Evolutionary conservation across 768 basidiomycete species (phyloP), one percentile per base, ranked within the genome.

Genomic region (Russula compacta): DNA sequence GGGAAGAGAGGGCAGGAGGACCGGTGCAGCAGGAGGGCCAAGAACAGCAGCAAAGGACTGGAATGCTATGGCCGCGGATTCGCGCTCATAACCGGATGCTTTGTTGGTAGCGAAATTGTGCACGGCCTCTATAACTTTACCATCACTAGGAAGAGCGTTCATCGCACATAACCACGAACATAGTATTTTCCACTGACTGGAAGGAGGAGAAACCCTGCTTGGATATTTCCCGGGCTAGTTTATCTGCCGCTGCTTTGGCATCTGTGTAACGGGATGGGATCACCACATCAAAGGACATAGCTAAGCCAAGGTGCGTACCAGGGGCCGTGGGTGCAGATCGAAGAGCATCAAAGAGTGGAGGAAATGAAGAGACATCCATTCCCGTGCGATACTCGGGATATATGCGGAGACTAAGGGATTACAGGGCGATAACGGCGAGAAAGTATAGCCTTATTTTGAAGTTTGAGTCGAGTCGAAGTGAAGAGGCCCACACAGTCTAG

Each of bases 81-180:
- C 92, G 61, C 92, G 86, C 72, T 92, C 92, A 70, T 82, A 91
- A 55, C 89, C 89, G 33, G 86, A 89, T 75, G 92, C 92, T 74
- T 89, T 89, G 73, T 92, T 91, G 61, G 81, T 80, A 35, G 86
- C 87, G 71, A 85, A 91, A 21, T 70, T 64, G 58, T 87, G 83
- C 51, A 94, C 75, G 39, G 83, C 81, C 53, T 79, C 75, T 50
- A 93, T 72, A 53, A 95, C 73, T 53, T 79, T 73, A 64, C 74
- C 72, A 69, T 89, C 83, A 50, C 89, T 91, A 67, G 39, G n/a
- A 53, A 53, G 14, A 19, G 33, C 11, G 35, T 24, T 53, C 24
- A 44, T 57, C 19, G 8, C 24, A 42, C 69, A 74, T 66, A 21
- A 5, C 43, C 56, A n/a, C 24, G 36, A 44, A 60, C 32, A 9